phyloP scores from a whole-genome alignment of 345 rosid genomes.

The Populus alba region DNA sequence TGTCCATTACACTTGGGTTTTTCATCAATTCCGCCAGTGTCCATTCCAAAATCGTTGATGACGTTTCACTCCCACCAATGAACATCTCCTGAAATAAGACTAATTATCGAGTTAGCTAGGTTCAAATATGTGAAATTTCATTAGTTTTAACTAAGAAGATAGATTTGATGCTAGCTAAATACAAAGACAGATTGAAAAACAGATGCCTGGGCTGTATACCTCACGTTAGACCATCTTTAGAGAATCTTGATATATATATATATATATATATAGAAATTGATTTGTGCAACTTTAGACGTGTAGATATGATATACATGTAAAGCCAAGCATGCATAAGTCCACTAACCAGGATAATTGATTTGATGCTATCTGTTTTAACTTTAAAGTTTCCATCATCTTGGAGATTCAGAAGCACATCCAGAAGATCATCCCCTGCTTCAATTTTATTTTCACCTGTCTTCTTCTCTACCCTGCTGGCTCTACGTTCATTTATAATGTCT shows the following conservation, averaged over 20 bases:
- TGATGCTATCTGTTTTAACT: constrained; percentile 7
- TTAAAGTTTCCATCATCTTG: constrained; percentile 9
- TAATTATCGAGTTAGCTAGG: no score
- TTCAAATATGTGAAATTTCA: no score
- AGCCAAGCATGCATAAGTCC: background rate
- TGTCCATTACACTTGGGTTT: background rate
- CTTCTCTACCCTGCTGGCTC: background rate
- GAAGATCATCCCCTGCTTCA: background rate
- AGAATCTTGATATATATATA: no score
- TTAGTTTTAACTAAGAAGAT: no score
- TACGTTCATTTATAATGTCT: constrained; percentile 8
- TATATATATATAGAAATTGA: no score
- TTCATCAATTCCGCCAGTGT: constrained; percentile 2
- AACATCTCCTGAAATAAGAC: background rate
- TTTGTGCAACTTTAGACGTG: no score
- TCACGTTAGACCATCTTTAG: no score
- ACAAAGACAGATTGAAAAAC: no score
- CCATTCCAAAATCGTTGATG: background rate
- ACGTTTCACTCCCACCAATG: background rate
- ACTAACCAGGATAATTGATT: constrained; percentile 17
- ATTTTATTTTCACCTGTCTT: background rate
- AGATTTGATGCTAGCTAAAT: no score
- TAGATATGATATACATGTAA: no score
- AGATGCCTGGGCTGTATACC: no score
- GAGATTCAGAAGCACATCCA: constrained; percentile 19